These are phyloP conservation scores for Sphaerulina musiva DNA, from an alignment of 2,329 filamentous ascomycete species.

Conservation along the genomic window DNA sequence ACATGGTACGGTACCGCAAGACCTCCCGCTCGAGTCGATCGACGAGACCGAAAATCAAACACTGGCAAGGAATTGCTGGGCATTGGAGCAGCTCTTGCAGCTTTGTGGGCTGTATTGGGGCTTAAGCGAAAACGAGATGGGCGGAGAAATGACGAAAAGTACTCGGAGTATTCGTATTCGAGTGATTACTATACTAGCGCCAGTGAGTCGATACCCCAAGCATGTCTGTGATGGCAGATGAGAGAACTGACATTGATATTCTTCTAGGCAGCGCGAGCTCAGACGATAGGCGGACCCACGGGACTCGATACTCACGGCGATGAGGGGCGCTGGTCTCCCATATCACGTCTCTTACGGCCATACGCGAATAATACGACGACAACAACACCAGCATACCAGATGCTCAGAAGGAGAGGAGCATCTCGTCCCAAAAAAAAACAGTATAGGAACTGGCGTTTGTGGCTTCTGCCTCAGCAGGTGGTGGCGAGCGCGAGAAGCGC, in stretches of 20 bases:
- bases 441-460: neutral
- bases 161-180: conserved; percentile 36
- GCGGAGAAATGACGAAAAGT: conserved; percentile 38
- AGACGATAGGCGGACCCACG: conserved; percentile 22
- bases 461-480: neutral
- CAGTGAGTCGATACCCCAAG: conserved; percentile 36
- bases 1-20: conserved; percentile 42
- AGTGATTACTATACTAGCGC: conserved; percentile 44
- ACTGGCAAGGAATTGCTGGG: conserved; percentile 32
- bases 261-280: conserved; percentile 23
- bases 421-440: neutral
- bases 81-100: conserved; percentile 40
- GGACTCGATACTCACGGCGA: conserved; percentile 17
- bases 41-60: conserved; percentile 34
- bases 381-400: neutral
- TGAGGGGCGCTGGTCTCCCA: conserved; percentile 4
- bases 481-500: neutral
- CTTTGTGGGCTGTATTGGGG: conserved; percentile 40
- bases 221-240: neutral
- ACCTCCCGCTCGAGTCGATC: conserved; percentile 30
- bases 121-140: conserved; percentile 40
- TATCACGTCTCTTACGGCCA: neutral
- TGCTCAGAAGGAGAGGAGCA: neutral
- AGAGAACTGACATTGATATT: conserved; percentile 13
- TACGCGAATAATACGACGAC: neutral